phyloP scores from a whole-genome alignment of 169 alveolate species.

The Plasmodium blacklocki region DNA sequence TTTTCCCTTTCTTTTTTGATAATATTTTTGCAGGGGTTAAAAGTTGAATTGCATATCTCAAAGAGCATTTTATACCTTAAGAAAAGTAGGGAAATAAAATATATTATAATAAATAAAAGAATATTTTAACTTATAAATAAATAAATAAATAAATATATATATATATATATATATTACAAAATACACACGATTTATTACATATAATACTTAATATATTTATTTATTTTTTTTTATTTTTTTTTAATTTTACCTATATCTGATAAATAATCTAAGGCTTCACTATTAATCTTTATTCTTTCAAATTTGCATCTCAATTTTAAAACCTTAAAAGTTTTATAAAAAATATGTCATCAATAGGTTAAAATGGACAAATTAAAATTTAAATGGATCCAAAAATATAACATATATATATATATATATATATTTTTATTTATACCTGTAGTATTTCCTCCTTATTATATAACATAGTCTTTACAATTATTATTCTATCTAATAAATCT shows the following conservation, averaged over 20 bases:
- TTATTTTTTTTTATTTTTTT: constrained; percentile 93
- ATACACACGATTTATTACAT: constrained; percentile 86
- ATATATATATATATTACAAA: constrained; percentile 92
- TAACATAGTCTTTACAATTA: constrained; percentile 97
- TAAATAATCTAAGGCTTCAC: constrained; percentile 66
- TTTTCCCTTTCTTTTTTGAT: constrained; percentile 92
- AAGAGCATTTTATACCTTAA: constrained; percentile 62
- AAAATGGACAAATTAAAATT: not conserved
- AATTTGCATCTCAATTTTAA: constrained; percentile 70
- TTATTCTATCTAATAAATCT: constrained; percentile 97
- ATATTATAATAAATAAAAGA: constrained; percentile 88
- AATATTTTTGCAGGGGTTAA: constrained; percentile 96
- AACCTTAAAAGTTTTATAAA: constrained; percentile 31
- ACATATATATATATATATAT: not conserved
- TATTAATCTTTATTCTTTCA: constrained; percentile 70
- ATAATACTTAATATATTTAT: constrained; percentile 85
- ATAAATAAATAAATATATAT: constrained; percentile 91
- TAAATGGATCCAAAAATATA: not conserved
- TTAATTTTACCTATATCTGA: constrained; percentile 77
- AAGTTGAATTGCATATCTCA: constrained; percentile 90
- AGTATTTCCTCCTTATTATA: constrained; percentile 93
- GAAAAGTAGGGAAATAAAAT: constrained; percentile 4
- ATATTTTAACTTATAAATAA: too few species aligned
- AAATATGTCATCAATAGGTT: constrained; percentile 1
- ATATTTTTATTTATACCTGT: constrained; percentile 42